Evolutionary conservation across 345 rosid species (phyloP), one percentile per base, ranked within the genome.

Genomic region (Lenwebbia sp.): DNA sequence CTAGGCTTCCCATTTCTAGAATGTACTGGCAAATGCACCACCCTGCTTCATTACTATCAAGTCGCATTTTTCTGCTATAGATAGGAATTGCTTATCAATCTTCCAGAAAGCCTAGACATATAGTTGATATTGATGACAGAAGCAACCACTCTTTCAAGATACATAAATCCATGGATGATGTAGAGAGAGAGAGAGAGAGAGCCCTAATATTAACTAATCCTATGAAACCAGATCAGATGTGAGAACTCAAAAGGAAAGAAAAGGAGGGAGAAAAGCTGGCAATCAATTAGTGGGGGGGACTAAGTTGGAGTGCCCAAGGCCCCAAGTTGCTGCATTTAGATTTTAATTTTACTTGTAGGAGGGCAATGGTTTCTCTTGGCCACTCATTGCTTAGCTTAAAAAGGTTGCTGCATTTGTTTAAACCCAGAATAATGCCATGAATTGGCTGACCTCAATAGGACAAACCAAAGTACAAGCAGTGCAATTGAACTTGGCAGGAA

Each of bases 261-360:
- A 33, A 83, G n/a, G 44, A 83, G 41, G 84, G 57, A 53, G 57
- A 54, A 83, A 52, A 83, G 58, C 21, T 52, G 57, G 58, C 60
- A 53, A 51, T 52, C 57, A 28, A 54, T 22, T 6, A 17, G 84
- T 83, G 84, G 84, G 57, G 44, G 84, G 57, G 44, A 60, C 26
- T 1, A 37, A 37, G 84, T 17, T 52, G 54, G 54, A 4, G 58
- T 92, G 93, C 87, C 92, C 90, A 87, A 82, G 83, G 13, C 52
- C 87, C 92, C 90, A 87, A 82, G 83, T 23, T 82, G 54, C 40
- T 28, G 15, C 84, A 15, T 50, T 21, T 37, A 52, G 41, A 82
- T 65, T 65, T 65, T 65, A 65, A 33, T 33, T 65, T 50, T 82
- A 52, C 54, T 25, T 82, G 56, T 19, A 51, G 51, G 83, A 50